Conservation (phyloP, 179 eudicot species). For the Gypsophila paniculata region DNA sequence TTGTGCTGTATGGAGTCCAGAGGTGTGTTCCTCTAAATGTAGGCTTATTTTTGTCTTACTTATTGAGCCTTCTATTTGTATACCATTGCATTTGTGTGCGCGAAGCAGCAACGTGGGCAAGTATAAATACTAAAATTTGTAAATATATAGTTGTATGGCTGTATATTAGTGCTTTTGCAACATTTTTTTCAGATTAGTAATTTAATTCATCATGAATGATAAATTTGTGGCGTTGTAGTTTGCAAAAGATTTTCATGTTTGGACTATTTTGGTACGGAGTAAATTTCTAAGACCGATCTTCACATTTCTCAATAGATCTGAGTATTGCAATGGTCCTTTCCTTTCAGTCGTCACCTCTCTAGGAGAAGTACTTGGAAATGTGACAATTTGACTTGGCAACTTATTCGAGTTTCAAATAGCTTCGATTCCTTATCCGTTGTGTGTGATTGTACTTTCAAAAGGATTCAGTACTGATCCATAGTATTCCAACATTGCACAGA, state of each 20-base stretch:
- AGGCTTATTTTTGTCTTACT: conserved; percentile 4
- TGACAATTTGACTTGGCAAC: neutral
- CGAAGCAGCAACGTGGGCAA: neutral
- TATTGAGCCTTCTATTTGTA: conserved; percentile 7
- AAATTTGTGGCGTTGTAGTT: neutral
- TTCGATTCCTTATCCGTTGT: neutral
- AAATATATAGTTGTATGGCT: neutral
- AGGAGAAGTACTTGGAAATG: neutral
- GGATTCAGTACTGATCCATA: neutral
- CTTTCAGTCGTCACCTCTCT: neutral
- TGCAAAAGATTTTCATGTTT: neutral
- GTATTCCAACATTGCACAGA: neutral
- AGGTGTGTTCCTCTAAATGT: conserved; percentile 47
- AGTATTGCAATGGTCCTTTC: neutral
- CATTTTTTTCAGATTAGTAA: neutral
- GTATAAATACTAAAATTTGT: neutral
- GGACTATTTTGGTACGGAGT: neutral
- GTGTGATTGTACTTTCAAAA: neutral
- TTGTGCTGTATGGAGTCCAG: conserved; percentile 99
- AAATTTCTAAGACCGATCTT: neutral
- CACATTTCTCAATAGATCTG: neutral
- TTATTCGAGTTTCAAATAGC: neutral
- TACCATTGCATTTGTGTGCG: neutral
- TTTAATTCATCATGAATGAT: neutral
- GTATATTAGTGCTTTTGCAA: neutral